phyloP scores from a whole-genome alignment of 2,329 filamentous ascomycete genomes.

The Exserohilum turcica region DNA sequence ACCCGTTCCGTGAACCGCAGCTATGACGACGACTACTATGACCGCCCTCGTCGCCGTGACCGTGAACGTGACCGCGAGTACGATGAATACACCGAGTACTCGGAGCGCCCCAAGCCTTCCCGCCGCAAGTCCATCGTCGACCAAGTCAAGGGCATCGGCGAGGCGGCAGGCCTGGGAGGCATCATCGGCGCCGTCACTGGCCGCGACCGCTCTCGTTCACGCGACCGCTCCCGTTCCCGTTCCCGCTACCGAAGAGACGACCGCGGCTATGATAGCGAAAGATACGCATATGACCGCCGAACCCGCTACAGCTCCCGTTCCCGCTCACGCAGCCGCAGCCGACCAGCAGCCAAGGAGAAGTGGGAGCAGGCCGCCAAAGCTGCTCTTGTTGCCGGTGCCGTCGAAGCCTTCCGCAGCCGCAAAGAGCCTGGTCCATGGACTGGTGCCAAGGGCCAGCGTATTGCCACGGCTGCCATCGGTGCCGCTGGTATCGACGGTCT shows the following conservation, averaged over 20 bases:
- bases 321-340: conserved; percentile 55
- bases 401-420: conserved; percentile 87
- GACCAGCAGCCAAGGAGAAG: conserved; percentile 56
- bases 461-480: conserved; percentile 83
- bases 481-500: conserved; percentile 86
- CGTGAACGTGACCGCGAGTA: conserved; percentile 53
- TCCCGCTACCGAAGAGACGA: conserved; percentile 42
- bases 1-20: conserved; percentile 68
- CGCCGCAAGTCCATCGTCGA: conserved; percentile 65
- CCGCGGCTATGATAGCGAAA: conserved; percentile 56
- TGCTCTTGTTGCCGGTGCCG: conserved; percentile 84
- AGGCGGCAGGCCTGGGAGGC: conserved; percentile 63
- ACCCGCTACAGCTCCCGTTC: conserved; percentile 61
- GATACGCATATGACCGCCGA: conserved; percentile 37
- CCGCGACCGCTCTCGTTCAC: conserved; percentile 64
- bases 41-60: conserved; percentile 45
- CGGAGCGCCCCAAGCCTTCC: conserved; percentile 50
- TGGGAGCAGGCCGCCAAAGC: conserved; percentile 84
- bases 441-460: conserved; percentile 87
- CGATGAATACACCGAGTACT: conserved; percentile 54
- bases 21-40: conserved; percentile 58
- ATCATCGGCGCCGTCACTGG: conserved; percentile 57
- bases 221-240: conserved; percentile 39
- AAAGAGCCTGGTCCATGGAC: conserved; percentile 89
- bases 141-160: conserved; percentile 58